phyloP scores from a whole-genome alignment of 1,284 basidiomycete species.

The Uromyces viciae-fabae region DNA sequence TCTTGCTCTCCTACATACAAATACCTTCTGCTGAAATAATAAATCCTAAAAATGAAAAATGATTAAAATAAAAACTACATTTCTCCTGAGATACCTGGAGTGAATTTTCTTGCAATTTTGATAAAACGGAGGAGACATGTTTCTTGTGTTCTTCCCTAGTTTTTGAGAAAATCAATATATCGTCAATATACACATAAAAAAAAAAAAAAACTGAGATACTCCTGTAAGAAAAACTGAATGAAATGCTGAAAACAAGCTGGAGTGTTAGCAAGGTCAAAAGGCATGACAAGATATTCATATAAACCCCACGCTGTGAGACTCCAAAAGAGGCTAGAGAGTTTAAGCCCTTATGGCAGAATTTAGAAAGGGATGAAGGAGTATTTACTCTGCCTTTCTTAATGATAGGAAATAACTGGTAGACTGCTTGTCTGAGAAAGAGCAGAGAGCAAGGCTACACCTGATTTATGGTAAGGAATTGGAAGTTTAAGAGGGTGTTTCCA shows the following conservation, averaged over 20 bases:
- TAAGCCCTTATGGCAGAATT: no score
- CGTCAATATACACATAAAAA: conserved; percentile 35
- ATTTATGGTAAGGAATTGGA: no score
- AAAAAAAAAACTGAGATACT: conserved; percentile 30
- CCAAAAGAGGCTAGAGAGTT: no score
- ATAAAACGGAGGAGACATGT: not conserved
- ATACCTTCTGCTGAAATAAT: not conserved
- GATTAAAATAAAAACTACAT: not conserved
- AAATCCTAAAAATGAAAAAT: not conserved
- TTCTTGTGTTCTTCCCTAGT: not conserved
- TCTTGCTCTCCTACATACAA: not conserved
- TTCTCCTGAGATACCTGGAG: not conserved
- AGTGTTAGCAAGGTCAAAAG: conserved; percentile 26
- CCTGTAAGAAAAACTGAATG: conserved; percentile 4
- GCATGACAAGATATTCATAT: conserved; percentile 24
- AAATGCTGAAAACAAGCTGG: conserved; percentile 27
- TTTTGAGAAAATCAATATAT: conserved; percentile 28
- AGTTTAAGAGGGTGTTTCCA: no score
- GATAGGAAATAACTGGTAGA: no score
- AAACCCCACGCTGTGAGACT: not conserved
- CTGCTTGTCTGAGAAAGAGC: no score
- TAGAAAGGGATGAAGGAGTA: no score
- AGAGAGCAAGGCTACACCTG: no score
- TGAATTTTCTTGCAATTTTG: not conserved
- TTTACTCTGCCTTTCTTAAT: no score